Evolutionary conservation across 257 asterid species (phyloP), one percentile per base, ranked within the genome.

Genomic region (Galeopsis tetrahit): DNA sequence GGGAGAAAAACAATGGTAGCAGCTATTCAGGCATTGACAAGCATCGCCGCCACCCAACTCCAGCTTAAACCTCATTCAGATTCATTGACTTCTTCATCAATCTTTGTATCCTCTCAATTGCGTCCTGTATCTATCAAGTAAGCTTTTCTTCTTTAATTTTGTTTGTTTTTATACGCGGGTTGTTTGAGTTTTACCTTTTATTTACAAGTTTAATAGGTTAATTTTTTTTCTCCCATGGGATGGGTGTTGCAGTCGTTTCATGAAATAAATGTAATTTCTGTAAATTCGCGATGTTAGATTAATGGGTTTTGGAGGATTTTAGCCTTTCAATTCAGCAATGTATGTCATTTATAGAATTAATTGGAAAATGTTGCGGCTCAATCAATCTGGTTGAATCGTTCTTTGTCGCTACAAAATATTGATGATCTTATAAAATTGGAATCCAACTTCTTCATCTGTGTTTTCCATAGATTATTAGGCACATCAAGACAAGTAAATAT

Each of bases 101-200:
- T 85, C 31, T 82, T 87, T 21, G 77, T 88, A 76, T 79, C 92
- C 63, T 89, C 96, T 68, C 86, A 75, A 69, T 68, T 85, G 73
- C 81, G 70, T 21, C 6, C 53, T 42, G 34, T 77, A 52, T 74
- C 85, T 42, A 49, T 85, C 70, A 84, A 69, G 97, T 88, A 81
- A 82, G 80, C 59, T 73, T 21, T 15, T 11, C 21, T n/a, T 38
- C 35, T 61, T 8, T 28, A 7, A 49, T 39, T 60, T 42, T 63
- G 34, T 10, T 56, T 63, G 13, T 21, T 31, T 39, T 33, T 48
- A 33, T 17, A 44, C 14, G 9, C 28, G 8, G 14, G n/a, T 13
- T 64, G 21, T 48, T 11, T 46, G n/a, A 8, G 2, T 43, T 43
- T 43, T n/a, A 13, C 15, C 15, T 49, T 15, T 46, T 31, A 21